A percentile compares a stretch with the other conserved stretches of the same genome.
Conservation (phyloP, 129 eudicot species). For the Heracleum sosnowskyi region DNA sequence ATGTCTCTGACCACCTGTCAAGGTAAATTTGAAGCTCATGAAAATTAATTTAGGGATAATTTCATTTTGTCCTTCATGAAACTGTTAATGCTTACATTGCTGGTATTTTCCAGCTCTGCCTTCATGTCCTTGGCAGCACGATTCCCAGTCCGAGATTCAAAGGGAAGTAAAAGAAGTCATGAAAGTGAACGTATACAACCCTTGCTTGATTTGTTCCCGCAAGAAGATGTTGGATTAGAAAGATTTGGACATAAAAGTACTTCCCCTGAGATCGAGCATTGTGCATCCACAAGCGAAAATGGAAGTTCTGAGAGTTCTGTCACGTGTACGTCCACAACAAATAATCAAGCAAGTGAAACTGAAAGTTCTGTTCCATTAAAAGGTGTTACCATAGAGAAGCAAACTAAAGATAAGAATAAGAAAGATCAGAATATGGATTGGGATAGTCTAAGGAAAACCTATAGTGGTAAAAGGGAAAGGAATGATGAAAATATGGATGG, state of each 20-base stretch:
- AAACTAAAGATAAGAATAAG: constrained; percentile 21
- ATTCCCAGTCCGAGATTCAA: not conserved
- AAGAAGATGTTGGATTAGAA: not conserved
- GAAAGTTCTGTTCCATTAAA: constrained; percentile 4
- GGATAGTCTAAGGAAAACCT: constrained; percentile 44
- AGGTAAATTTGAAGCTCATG: not conserved
- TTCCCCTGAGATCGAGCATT: not conserved
- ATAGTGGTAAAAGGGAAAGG: constrained; percentile 11
- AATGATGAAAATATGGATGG: constrained; percentile 32
- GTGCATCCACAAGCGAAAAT: not conserved
- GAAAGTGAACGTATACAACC: not conserved
- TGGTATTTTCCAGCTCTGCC: constrained; percentile 8
- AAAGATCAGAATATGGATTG: constrained; percentile 30
- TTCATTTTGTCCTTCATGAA: not conserved
- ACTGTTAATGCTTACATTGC: not conserved
- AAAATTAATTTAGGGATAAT: not conserved
- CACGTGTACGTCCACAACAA: not conserved
- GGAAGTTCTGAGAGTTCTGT: not conserved
- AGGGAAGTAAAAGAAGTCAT: not conserved
- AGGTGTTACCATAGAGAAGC: constrained; percentile 16
- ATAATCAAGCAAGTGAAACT: not conserved
- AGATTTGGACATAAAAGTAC: not conserved
- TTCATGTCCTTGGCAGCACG: constrained; percentile 5
- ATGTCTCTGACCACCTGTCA: constrained; percentile 13
- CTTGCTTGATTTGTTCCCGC: not conserved